Percentiles rank a stretch among this genome's conserved stretches.
Evolutionary conservation across 768 basidiomycete species (phyloP).

Genomic region (Collybiopsis luxurians): DNA sequence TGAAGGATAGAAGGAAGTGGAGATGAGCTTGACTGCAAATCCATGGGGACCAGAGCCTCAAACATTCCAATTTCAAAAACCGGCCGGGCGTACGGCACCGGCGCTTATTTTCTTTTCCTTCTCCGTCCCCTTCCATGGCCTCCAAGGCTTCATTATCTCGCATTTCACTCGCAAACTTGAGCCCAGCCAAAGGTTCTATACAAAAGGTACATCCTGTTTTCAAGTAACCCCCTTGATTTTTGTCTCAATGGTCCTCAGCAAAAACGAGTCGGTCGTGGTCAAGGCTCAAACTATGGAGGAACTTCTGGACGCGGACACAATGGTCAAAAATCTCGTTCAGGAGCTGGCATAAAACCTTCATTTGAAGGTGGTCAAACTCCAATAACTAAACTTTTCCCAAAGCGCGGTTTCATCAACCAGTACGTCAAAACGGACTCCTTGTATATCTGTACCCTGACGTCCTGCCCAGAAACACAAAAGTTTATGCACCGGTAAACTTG

Average conservation of each 20-base stretch:
- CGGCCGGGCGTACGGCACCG: no score
- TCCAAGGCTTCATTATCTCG: not conserved
- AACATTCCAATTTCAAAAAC: no score
- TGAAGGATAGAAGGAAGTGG: not conserved
- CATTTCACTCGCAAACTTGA: not conserved
- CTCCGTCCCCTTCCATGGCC: not conserved
- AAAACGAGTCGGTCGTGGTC: constrained; percentile 94
- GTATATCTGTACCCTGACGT: not conserved
- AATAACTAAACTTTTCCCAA: constrained; percentile 86
- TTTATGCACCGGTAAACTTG: constrained; percentile 81
- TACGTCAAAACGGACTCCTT: constrained; percentile 25
- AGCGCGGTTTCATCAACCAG: constrained; percentile 93
- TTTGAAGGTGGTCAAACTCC: constrained; percentile 99
- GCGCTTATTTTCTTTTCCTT: not conserved
- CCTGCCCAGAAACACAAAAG: constrained; percentile 60
- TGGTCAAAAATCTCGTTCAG: constrained; percentile 91
- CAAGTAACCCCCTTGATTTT: not conserved
- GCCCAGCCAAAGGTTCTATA: not conserved
- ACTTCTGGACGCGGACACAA: constrained; percentile 95
- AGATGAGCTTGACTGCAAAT: not conserved
- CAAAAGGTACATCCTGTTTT: constrained; percentile 3
- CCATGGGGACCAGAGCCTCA: not conserved
- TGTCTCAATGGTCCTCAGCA: no score
- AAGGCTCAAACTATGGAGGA: constrained; percentile 87
- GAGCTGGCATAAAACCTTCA: constrained; percentile 76